Evolutionary conservation across 2,329 filamentous ascomycete genomes (phyloP).

Genomic region (Phaeophleospora eucalypticola): DNA sequence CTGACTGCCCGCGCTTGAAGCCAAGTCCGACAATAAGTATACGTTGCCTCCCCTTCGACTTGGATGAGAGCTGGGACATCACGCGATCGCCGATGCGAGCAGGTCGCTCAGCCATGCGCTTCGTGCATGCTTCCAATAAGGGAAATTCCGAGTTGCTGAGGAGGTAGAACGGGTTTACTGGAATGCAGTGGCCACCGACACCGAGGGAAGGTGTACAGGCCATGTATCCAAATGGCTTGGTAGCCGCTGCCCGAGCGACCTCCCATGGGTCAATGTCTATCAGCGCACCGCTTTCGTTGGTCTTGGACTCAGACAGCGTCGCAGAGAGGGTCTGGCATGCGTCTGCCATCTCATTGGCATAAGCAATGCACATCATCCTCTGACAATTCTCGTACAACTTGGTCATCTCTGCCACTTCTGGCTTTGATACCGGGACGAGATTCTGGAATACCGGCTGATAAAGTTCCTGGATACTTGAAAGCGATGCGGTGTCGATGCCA

Average conservation of each 20-base stretch:
- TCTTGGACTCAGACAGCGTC: not conserved
- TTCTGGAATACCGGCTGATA: conserved; percentile 8
- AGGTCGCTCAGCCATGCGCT: conserved; percentile 45
- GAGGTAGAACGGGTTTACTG: conserved; percentile 54
- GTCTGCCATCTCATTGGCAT: conserved; percentile 22
- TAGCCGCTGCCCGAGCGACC: conserved; percentile 13
- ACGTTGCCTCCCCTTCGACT: not conserved
- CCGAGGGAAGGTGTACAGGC: conserved; percentile 47
- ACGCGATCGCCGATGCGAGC: conserved; percentile 38
- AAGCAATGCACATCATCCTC: conserved; percentile 22
- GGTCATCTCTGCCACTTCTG: conserved; percentile 13
- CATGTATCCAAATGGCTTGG: conserved; percentile 46
- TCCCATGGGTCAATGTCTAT: conserved; percentile 18
- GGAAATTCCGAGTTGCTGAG: conserved; percentile 43
- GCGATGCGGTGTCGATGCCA: conserved; percentile 2
- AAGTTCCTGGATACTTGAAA: conserved; percentile 3
- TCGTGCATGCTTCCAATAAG: conserved; percentile 43
- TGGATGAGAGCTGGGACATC: conserved; percentile 24
- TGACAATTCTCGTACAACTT: conserved; percentile 13
- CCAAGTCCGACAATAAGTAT: conserved; percentile 11
- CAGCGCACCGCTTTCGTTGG: not conserved
- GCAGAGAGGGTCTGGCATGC: conserved; percentile 5
- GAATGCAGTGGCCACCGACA: conserved; percentile 56
- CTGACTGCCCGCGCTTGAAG: conserved; percentile 10
- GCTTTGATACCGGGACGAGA: conserved; percentile 6